phyloP scores from a whole-genome alignment of 179 eudicot genomes.

The Camellia oleifera region DNA sequence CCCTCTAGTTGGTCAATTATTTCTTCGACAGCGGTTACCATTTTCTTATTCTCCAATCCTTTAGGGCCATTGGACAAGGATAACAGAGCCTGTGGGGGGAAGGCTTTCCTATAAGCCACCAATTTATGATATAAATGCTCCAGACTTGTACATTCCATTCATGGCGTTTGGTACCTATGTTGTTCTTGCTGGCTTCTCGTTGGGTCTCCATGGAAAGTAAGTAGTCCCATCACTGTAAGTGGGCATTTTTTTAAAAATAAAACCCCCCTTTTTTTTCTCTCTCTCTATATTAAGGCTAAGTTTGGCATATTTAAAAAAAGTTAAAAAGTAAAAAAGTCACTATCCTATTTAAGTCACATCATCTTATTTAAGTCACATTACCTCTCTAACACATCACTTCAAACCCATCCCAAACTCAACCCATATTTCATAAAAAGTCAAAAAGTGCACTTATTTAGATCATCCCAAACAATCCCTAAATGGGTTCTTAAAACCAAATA shows the following conservation, averaged over 20 bases:
- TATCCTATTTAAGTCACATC: too few species aligned
- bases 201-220: constrained; percentile 88
- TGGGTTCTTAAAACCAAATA: too few species aligned
- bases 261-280: too few species aligned
- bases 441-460: too few species aligned
- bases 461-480: too few species aligned
- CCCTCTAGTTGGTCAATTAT: background rate
- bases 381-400: too few species aligned
- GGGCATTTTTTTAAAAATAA: too few species aligned
- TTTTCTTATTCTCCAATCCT: background rate
- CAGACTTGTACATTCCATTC: constrained; percentile 83
- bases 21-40: background rate
- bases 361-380: too few species aligned
- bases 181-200: constrained; percentile 70
- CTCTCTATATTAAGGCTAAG: background rate
- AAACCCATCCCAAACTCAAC: too few species aligned
- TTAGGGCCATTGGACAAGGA: constrained; percentile 95
- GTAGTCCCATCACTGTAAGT: constrained; percentile 16
- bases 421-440: background rate
- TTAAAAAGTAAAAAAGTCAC: too few species aligned
- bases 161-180: constrained; percentile 88
- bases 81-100: constrained; percentile 87
- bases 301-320: too few species aligned
- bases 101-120: constrained; percentile 87
- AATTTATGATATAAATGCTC: constrained; percentile 86